phyloP scores from a whole-genome alignment of 2,329 filamentous ascomycete species.

The Colletotrichum agaves region DNA sequence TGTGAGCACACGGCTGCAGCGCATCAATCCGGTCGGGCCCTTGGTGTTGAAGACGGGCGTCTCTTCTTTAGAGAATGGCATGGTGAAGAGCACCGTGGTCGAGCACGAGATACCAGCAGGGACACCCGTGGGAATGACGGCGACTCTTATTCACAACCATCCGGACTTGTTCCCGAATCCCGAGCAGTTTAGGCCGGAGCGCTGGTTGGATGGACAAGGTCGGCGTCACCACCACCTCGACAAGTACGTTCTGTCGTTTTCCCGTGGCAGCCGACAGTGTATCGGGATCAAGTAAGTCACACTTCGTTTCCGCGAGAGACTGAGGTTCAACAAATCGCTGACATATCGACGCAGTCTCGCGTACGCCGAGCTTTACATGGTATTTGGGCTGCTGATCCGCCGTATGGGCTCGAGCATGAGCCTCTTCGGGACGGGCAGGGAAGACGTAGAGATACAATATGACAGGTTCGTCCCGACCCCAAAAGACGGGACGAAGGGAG shows the following conservation, averaged over 20 bases:
- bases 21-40: conserved; percentile 44
- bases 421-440: neutral
- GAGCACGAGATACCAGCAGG: conserved; percentile 45
- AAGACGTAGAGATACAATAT: neutral
- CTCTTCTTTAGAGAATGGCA: neutral
- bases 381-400: neutral
- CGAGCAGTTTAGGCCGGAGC: conserved; percentile 41
- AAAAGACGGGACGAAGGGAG: neutral
- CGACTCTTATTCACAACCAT: conserved; percentile 43
- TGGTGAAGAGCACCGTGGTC: conserved; percentile 43
- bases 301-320: neutral
- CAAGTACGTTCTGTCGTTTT: conserved; percentile 8
- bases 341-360: neutral
- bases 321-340: neutral
- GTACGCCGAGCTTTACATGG: neutral
- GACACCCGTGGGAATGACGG: conserved; percentile 51
- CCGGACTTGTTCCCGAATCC: conserved; percentile 41
- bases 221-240: neutral
- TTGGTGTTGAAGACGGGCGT: conserved; percentile 50
- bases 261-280: neutral
- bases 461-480: neutral
- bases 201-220: conserved; percentile 37
- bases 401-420: neutral
- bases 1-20: neutral
- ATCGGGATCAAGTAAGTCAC: neutral